Evolutionary conservation across 2,329 filamentous ascomycete species (phyloP).

Genomic region (Neocucurbitaria cava): DNA sequence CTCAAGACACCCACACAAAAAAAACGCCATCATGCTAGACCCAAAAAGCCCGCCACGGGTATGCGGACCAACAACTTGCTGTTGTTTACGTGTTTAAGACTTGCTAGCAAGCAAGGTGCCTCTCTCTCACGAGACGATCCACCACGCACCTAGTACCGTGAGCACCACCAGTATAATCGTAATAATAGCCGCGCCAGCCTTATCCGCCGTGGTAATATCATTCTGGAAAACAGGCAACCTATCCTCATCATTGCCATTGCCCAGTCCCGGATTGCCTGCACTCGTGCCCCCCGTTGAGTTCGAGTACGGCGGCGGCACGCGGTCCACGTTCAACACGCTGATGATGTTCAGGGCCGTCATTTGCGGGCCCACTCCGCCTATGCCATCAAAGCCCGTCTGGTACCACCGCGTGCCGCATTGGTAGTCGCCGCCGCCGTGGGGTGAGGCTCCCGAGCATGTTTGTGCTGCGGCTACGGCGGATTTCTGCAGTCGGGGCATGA

Average conservation of each 20-base stretch:
- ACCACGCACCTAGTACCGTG: background rate
- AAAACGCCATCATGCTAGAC: too few relatives aligned
- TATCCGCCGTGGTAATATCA: conserved; percentile 48
- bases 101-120: too few relatives aligned
- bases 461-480: conserved; percentile 63
- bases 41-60: too few relatives aligned
- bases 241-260: conserved; percentile 36
- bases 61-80: too few relatives aligned
- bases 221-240: conserved; percentile 24
- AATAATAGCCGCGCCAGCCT: conserved; percentile 52
- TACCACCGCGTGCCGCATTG: conserved; percentile 55
- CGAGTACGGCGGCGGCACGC: conserved; percentile 52
- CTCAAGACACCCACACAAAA: too few relatives aligned
- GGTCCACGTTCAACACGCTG: conserved; percentile 51
- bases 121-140: background rate
- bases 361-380: conserved; percentile 62
- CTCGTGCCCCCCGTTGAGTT: conserved; percentile 60
- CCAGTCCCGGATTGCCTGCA: conserved; percentile 52
- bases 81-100: too few relatives aligned
- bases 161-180: conserved; percentile 41
- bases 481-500: conserved; percentile 61
- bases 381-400: conserved; percentile 52
- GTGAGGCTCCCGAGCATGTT: conserved; percentile 58
- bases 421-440: conserved; percentile 39
- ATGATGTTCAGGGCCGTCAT: conserved; percentile 64